Base-by-base conservation (phyloP, 495 filamentous ascomycete genomes). In the Hypomontagnella monticulosa region DNA sequence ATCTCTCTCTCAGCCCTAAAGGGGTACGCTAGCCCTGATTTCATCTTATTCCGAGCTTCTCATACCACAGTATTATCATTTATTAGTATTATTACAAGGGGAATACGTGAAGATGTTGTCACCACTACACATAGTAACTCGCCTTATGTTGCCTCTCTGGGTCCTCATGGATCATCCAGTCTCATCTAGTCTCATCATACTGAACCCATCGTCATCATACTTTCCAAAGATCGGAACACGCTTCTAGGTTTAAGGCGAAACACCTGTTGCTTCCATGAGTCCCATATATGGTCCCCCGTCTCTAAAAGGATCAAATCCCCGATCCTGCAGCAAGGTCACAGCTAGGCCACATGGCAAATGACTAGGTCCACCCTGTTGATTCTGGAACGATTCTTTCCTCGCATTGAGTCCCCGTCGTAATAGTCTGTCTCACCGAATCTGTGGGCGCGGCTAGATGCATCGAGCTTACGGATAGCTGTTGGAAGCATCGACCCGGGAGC, bases 371-470 rank as follows among this genome's bases (percentile, higher is more conserved):
- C 66, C 66, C 60, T 69, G 66, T 69, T 46, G 34, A 27, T 63
- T 69, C 60, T 69, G 66, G 66, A 69, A 69, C 60, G 30, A 59
- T 54, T 54, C 41, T 52, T 15, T 41, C 48, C 32, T 62, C 53
- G 44, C 55, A 49, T 60, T 60, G 42, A 58, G 60, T 41, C 49
- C 49, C 60, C 60, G 43, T 69, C 56, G n/a, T 57, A 50, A 27
- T 63, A 64, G 57, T 47, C 56, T 44, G 60, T 69, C 56, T 69
- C 60, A 57, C 66, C 60, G 49, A 69, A 64, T 61, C 60, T 64
- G 10, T 43, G 46, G 49, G 48, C 55, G 40, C 60, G 66, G 66
- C 60, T 64, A 69, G 66, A 52, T 60, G 66, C 66, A 61, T 63
- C 44, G 43, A 32, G 18, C 30, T 34, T 30, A 42, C 38, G 55